Percentiles rank a stretch among this genome's conserved stretches.
phyloP scores from a whole-genome alignment of 2,329 filamentous ascomycete genomes.

The Cladophialophora psammophila region DNA sequence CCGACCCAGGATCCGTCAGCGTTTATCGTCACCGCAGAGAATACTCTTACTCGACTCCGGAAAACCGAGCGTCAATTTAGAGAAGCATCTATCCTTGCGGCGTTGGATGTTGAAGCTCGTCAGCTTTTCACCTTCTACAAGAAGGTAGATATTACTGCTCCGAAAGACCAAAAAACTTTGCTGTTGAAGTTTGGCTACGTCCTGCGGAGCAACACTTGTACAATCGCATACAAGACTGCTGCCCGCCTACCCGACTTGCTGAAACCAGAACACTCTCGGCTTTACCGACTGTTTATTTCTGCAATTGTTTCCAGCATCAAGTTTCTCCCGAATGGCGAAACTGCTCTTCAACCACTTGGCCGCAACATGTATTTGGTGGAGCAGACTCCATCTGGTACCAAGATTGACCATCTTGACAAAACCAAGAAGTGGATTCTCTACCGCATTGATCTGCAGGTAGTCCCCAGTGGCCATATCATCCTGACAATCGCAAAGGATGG shows the following conservation, averaged over 20 bases:
- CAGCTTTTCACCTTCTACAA: constrained; percentile 42
- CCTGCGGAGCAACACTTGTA: constrained; percentile 39
- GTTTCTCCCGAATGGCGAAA: constrained; percentile 28
- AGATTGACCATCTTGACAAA: constrained; percentile 12
- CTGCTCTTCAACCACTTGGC: constrained; percentile 28
- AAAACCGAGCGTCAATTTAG: constrained; percentile 40
- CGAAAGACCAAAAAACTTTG: constrained; percentile 39
- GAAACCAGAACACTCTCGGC: constrained; percentile 36
- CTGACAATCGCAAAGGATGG: constrained; percentile 31
- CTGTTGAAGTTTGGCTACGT: constrained; percentile 39
- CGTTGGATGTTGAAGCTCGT: constrained; percentile 34
- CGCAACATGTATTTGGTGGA: constrained; percentile 34
- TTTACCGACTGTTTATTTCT: constrained; percentile 38
- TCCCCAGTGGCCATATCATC: constrained; percentile 37
- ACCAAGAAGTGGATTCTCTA: constrained; percentile 28
- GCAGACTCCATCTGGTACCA: constrained; percentile 6
- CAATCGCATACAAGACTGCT: constrained; percentile 40
- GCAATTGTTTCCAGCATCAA: constrained; percentile 40
- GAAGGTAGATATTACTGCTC: constrained; percentile 39
- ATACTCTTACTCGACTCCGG: constrained; percentile 35
- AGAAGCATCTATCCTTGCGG: constrained; percentile 39
- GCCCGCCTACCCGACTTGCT: constrained; percentile 39
- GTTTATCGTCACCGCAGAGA: constrained; percentile 21
- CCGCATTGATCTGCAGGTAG: constrained; percentile 37
- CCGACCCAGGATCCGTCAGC: constrained; percentile 29